These are phyloP conservation scores for Microbotryum scabiosae DNA, from an alignment of 1,284 basidiomycete genomes.

Conservation along the genomic window DNA sequence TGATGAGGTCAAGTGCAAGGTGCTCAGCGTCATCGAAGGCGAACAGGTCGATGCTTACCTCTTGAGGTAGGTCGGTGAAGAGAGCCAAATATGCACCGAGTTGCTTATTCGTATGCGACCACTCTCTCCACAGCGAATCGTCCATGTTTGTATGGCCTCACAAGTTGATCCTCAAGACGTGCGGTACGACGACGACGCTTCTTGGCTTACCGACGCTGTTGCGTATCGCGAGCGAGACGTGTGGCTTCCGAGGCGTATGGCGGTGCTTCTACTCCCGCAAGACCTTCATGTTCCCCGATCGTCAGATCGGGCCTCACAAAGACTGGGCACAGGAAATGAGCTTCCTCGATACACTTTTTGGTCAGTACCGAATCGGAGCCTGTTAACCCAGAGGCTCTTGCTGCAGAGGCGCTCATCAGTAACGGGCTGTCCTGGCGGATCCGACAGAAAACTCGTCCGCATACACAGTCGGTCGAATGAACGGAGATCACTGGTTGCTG, in stretches of 20 bases:
- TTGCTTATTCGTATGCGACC: not conserved
- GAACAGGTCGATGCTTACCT: conserved; percentile 89
- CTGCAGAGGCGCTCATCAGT: not conserved
- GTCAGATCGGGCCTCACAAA: conserved; percentile 84
- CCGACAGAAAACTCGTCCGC: conserved; percentile 61
- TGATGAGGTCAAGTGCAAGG: conserved; percentile 92
- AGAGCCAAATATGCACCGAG: not conserved
- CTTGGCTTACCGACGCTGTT: conserved; percentile 87
- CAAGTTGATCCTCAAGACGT: conserved; percentile 96
- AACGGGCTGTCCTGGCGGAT: not conserved
- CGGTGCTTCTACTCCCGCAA: conserved; percentile 96
- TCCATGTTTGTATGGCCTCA: conserved; percentile 94
- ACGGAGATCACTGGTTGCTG: conserved; percentile 97
- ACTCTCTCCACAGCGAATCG: conserved; percentile 63
- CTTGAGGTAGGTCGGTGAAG: conserved; percentile 59
- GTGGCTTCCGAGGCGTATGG: conserved; percentile 64
- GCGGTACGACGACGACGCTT: conserved; percentile 95
- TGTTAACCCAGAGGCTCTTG: not conserved
- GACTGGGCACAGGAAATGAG: conserved; percentile 92
- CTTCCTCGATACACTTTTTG: conserved; percentile 82
- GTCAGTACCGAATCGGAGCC: conserved; percentile 35
- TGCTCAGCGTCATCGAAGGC: conserved; percentile 80
- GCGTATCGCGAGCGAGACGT: conserved; percentile 72
- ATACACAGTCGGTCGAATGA: conserved; percentile 95
- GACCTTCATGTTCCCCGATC: conserved; percentile 98